Conservation (phyloP, 164 flowering plant species). For the Vitis amurensis region DNA sequence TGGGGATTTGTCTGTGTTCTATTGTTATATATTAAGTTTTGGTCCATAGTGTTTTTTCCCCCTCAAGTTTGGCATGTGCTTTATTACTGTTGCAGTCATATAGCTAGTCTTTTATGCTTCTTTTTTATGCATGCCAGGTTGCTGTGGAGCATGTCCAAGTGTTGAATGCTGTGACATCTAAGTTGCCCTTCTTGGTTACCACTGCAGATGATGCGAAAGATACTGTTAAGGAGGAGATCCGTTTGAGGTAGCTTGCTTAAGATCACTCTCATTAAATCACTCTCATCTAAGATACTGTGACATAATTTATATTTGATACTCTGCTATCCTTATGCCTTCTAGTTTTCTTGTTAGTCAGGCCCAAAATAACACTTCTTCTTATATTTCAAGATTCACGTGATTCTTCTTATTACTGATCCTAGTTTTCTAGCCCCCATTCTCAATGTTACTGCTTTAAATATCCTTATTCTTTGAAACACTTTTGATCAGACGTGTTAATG, state of each 20-base stretch:
- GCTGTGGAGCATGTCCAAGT: constrained; percentile 77
- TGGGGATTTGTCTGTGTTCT: no score
- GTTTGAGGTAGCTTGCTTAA: constrained; percentile 59
- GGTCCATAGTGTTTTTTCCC: no score
- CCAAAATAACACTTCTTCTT: no score
- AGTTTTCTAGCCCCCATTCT: no score
- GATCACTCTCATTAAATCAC: background rate
- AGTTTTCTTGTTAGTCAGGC: background rate
- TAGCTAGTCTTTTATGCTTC: background rate
- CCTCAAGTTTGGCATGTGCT: background rate
- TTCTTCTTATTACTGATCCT: no score
- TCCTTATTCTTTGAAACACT: no score
- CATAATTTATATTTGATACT: background rate
- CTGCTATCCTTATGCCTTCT: background rate
- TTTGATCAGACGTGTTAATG: no score
- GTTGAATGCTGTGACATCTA: constrained; percentile 71
- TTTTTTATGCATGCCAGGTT: constrained; percentile 47
- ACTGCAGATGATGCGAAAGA: constrained; percentile 80
- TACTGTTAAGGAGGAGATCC: constrained; percentile 74
- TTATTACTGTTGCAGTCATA: background rate
- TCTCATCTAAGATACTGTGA: no score
- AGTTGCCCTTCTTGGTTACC: constrained; percentile 89
- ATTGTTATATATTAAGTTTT: no score
- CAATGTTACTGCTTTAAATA: no score
- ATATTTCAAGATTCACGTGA: no score